Conservation (phyloP, 495 filamentous ascomycete species). For the Talaromyces trachyspermus region DNA sequence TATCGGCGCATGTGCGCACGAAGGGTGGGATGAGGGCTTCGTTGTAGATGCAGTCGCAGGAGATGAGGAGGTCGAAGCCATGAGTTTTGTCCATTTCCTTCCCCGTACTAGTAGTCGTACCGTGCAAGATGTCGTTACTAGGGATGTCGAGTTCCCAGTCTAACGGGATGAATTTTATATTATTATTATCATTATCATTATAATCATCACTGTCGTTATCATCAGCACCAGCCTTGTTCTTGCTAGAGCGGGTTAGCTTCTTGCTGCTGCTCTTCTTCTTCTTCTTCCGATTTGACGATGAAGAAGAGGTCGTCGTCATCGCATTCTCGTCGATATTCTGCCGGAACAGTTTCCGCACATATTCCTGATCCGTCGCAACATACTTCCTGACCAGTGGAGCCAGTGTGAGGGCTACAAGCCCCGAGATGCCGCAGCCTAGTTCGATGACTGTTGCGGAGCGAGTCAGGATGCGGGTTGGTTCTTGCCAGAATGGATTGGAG, state of each 20-base stretch:
- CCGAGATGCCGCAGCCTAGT: constrained; percentile 81
- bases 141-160: constrained; percentile 41
- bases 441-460: constrained; percentile 59
- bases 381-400: constrained; percentile 56
- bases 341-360: constrained; percentile 65
- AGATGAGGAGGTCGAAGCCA: constrained; percentile 56
- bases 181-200: constrained; percentile 7
- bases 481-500: constrained; percentile 57
- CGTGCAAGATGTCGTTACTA: constrained; percentile 20
- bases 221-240: background rate
- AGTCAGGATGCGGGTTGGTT: constrained; percentile 41
- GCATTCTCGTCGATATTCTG: constrained; percentile 67
- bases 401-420: constrained; percentile 60
- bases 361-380: constrained; percentile 81
- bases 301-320: too few relatives aligned
- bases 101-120: background rate
- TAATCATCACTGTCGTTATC: background rate
- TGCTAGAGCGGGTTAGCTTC: background rate
- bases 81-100: constrained; percentile 23
- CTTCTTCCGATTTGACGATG: background rate
- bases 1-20: constrained; percentile 75
- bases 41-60: constrained; percentile 89
- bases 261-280: background rate
- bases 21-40: constrained; percentile 75
- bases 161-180: constrained; percentile 35